Conservation (phyloP, 2,329 filamentous ascomycete species). For the Lecanosticta acicola region DNA sequence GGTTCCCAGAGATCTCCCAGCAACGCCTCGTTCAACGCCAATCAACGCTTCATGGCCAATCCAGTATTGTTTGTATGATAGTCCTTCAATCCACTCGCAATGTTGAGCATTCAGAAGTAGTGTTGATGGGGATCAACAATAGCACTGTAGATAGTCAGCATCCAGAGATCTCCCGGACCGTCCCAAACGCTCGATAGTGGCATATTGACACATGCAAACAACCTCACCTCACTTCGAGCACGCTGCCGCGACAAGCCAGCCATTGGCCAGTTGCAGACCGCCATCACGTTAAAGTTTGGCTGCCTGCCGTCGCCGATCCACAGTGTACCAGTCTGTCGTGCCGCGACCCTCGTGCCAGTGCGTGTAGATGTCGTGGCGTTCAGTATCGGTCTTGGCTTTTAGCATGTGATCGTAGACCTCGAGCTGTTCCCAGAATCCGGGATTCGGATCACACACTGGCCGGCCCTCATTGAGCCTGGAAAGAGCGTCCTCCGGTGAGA, state of each 20-base stretch:
- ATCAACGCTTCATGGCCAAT: no score
- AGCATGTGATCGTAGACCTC: constrained; percentile 77
- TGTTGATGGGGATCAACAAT: not conserved
- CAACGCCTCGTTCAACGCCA: no score
- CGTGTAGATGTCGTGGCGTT: constrained; percentile 30
- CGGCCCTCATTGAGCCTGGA: constrained; percentile 62
- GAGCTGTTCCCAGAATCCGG: constrained; percentile 83
- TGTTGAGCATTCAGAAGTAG: no score
- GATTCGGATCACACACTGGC: constrained; percentile 79
- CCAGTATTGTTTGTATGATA: no score
- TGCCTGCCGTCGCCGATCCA: constrained; percentile 8
- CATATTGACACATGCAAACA: not conserved
- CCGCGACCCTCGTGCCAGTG: constrained; percentile 33
- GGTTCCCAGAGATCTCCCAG: not conserved
- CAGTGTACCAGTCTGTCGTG: constrained; percentile 36
- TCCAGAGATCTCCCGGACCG: not conserved
- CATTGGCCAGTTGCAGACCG: not conserved
- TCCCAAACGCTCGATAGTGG: not conserved
- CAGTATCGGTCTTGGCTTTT: constrained; percentile 16
- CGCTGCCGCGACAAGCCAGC: not conserved
- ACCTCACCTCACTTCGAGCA: not conserved
- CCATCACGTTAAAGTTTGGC: constrained; percentile 17
- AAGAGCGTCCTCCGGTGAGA: constrained; percentile 59
- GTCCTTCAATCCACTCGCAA: no score
- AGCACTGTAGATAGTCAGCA: not conserved